A percentile compares a stretch with the other conserved stretches of the same genome.
phyloP scores from a whole-genome alignment of 352 stramenopile species.

The Globisporangium acanthophoron region DNA sequence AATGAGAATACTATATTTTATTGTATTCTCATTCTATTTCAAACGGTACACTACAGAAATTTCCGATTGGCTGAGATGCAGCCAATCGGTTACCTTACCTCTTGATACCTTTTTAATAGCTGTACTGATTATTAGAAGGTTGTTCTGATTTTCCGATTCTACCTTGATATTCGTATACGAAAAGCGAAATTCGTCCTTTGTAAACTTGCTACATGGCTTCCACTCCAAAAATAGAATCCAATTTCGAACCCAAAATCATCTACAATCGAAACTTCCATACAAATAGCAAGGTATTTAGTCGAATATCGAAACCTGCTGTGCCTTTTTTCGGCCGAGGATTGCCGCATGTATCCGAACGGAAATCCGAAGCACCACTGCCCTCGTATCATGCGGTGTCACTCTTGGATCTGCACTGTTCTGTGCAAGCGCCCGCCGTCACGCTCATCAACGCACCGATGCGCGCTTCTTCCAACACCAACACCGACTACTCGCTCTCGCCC shows the following conservation, averaged over 20 bases:
- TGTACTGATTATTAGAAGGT: too few species aligned
- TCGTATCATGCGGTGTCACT: not conserved
- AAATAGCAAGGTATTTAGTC: not conserved
- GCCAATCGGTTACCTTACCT: too few species aligned
- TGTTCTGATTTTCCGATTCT: too few species aligned
- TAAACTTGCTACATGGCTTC: not conserved
- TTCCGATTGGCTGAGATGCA: too few species aligned
- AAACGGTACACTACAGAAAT: too few species aligned
- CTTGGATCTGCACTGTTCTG: not conserved
- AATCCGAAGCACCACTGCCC: not conserved
- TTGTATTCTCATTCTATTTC: too few species aligned
- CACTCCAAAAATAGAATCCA: not conserved
- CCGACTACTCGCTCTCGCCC: slow-evolving; percentile 27
- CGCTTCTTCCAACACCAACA: not conserved
- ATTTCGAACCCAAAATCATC: not conserved
- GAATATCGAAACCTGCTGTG: not conserved
- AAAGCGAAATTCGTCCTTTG: too few species aligned
- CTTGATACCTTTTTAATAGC: too few species aligned
- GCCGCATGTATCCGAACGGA: not conserved
- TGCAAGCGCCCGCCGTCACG: not conserved
- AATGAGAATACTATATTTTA: too few species aligned
- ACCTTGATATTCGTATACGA: too few species aligned
- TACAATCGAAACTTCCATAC: not conserved
- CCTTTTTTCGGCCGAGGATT: not conserved
- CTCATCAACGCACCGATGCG: not conserved